Evolutionary conservation across 2,329 filamentous ascomycete genomes (phyloP), one percentile per base, ranked within the genome.

Genomic region (Monosporascus sp.): DNA sequence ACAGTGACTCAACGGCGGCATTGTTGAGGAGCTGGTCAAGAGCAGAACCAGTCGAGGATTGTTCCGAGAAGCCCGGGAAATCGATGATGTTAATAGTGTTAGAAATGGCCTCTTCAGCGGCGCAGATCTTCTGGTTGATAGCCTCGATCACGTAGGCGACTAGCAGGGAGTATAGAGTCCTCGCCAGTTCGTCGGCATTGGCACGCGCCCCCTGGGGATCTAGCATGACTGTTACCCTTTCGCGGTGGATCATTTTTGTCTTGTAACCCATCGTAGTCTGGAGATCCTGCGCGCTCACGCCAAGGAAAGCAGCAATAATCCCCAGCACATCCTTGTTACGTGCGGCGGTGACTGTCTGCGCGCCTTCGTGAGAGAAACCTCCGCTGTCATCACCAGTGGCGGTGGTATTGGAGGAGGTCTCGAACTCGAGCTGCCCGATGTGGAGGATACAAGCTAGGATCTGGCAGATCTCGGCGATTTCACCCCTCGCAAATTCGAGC

Each of bases 181-280:
- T 83, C 5, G 94, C 92, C 48, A 99, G 82, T 71, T 97, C 94
- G 66, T 97, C 92, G 17, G 94, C 94, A 62, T 97, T 97, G 40
- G 85, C 87, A 49, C 91, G 87, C 46, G 94, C 94, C 40, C 94
- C 94, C 53, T 85, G 86, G 7, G 93, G 90, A 66, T 99, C 94
- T 36, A 99, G 82, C 92, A 99, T 96, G 60, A 99, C 90, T 0
- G 94, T 99, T n/a, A 99, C 94, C 52, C 94, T 87, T 76, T 99
- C 94, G 59, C 91, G 88, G 67, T 95, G 90, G 53, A 99, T 87
- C 62, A 94, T 97, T 78, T 96, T 97, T 20, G 91, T 97, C 75
- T 96, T 95, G 78, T 97, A 96, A 3, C 92, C 91, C 54, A 99
- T 78, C 31, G 91, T 96, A 40, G 83, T 86, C 73, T 99, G 92